Evolutionary conservation across 768 basidiomycete species (phyloP), one percentile per base, ranked within the genome.

Genomic region (Termitomyces titanicus): DNA sequence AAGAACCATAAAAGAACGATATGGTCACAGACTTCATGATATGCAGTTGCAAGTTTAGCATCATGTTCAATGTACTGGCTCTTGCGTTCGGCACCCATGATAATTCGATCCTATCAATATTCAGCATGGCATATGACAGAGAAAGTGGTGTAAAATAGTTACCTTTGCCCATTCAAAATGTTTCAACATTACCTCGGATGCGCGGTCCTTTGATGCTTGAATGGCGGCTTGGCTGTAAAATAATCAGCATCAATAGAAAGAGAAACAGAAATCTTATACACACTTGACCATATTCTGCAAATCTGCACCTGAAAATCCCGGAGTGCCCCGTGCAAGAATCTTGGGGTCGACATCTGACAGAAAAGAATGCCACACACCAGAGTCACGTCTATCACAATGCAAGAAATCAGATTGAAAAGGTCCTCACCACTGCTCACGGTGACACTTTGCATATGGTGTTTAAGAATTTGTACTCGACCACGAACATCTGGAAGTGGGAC

Each of bases 111-210:
- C 89, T 86, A 61, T 15, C 15, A 25, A 29, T 27, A 39, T 34
- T 53, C 18, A 45, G 47, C 37, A 24, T 24, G 11, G 10, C 9
- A 17, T 9, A 40, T 34, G 9, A 27, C 29, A 27, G 24, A 43
- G 49, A 15, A 27, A n/a, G n/a, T n/a, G n/a, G 22, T 37, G 17
- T 24, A 13, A 22, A 33, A 33, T 18, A 31, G 3, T 53, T 57
- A 90, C 93, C 79, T 92, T 97, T 12, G 97, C 97, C 97, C 97
- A 99, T 74, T 98, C 96, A 67, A 98, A 91, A 68, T 99, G 94
- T 59, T 79, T 84, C 56, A 90, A 69, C 22, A 71, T 72, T 6
- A 99, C 94, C 57, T 83, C 79, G 46, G 74, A 79, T 40, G 83
- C 87, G 8, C 81, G 84, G 62, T 98, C 92, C 64, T 91, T 86